phyloP scores from a whole-genome alignment of 371 early-diverging fungal species.

The Catenaria anguillulae region DNA sequence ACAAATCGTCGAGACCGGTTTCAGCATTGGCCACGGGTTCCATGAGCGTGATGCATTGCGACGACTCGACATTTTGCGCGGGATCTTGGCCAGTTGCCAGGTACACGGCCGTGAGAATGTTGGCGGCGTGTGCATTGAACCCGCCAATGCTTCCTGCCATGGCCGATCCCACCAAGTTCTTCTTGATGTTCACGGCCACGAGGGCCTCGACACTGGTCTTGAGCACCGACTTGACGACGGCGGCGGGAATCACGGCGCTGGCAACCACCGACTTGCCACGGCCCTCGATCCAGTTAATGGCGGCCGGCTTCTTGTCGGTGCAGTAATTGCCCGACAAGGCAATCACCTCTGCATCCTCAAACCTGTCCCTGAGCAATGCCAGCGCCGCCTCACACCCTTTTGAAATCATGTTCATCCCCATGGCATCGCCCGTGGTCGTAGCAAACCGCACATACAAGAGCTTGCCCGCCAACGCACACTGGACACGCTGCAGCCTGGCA shows the following conservation, averaged over 20 bases:
- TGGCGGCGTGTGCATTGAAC: conserved; percentile 93
- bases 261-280: conserved; percentile 90
- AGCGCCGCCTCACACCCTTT: conserved; percentile 82
- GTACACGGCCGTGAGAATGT: conserved; percentile 86
- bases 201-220: conserved; percentile 72
- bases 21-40: conserved; percentile 48
- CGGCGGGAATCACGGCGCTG: conserved; percentile 68
- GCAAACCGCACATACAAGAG: conserved; percentile 72
- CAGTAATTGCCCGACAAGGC: conserved; percentile 88
- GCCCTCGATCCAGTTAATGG: conserved; percentile 94
- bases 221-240: conserved; percentile 61
- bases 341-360: conserved; percentile 63
- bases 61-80: conserved; percentile 90
- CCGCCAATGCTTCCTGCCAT: conserved; percentile 92
- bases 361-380: conserved; percentile 37
- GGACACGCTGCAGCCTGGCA: conserved; percentile 47
- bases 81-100: conserved; percentile 95
- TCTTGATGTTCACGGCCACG: conserved; percentile 65
- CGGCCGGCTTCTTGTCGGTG: conserved; percentile 95
- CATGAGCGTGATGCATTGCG: conserved; percentile 91
- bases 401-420: conserved; percentile 99
- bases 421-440: conserved; percentile 92
- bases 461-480: conserved; percentile 71
- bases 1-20: conserved; percentile 44
- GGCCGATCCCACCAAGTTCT: conserved; percentile 86